phyloP scores from a whole-genome alignment of 202 grass and related monocot species.

The Schoenoplectus triqueter region DNA sequence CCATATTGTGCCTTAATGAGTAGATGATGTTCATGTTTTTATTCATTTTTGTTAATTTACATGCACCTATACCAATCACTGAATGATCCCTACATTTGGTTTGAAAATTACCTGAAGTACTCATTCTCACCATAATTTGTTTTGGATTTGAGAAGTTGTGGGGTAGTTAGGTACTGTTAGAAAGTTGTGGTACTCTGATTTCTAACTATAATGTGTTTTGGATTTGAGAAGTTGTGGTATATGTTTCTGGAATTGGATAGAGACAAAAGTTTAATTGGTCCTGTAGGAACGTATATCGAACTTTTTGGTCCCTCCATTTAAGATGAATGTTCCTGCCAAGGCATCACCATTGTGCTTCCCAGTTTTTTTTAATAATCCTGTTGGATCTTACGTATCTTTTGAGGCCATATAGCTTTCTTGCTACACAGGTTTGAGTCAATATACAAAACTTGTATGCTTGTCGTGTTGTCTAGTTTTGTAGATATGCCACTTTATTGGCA shows the following conservation, averaged over 20 bases:
- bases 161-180: no score
- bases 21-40: no score
- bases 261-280: neutral
- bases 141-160: no score
- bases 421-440: no score
- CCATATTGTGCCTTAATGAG: neutral
- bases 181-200: neutral
- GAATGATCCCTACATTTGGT: neutral
- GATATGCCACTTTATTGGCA: no score
- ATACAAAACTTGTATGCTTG: no score
- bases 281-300: neutral
- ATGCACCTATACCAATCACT: no score
- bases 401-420: neutral
- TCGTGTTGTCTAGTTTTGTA: no score
- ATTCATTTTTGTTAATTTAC: no score
- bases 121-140: no score
- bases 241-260: neutral
- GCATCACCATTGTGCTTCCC: neutral
- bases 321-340: neutral
- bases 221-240: conserved; percentile 9
- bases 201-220: neutral
- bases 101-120: neutral
- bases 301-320: no score
- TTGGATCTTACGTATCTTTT: conserved; percentile 3
- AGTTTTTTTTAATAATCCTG: neutral